Evolutionary conservation across 2,329 filamentous ascomycete genomes (phyloP), one percentile per base, ranked within the genome.

Genomic region (Trichoderma koningii): DNA sequence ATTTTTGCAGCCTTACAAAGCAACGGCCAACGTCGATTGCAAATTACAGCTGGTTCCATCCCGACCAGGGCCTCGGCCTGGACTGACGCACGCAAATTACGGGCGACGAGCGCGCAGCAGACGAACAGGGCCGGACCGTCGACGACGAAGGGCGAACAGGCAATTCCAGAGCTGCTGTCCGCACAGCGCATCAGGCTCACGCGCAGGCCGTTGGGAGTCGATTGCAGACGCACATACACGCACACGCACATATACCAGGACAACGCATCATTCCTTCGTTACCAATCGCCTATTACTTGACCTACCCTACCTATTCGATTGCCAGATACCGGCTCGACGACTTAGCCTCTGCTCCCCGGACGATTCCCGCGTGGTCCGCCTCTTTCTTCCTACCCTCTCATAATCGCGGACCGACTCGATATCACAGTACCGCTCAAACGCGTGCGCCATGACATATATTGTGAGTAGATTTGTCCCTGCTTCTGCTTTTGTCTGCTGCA

Each of bases 371-470:
- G 42, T 50, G 42, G 60, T 23, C 44, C 47, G 3, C 61, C 23
- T 44, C 61, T 44, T 61, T 38, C 12, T 30, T 42, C 42, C 14
- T 41, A n/a, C 23, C 56, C 59, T 63, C 21, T 30, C 14, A 23
- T 17, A 47, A 19, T 41, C n/a, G 61, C 28, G 42, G 44, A 28
- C 59, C 67, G 68, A 69, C 45, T 62, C 66, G 67, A 69, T 67
- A 69, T 59, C 64, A 67, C 66, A 66, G 41, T 47, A 66, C 48
- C 28, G 28, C 69, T 67, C 70, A 66, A 66, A 65, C 63, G 64
- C 65, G 76, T 75, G 75, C 75, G 74, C 73, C 73, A 77, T 77
- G 76, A 76, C 76, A 72, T 77, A 76, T 70, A 77, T 77, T 74
- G 76, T 77, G 73, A 77, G 76, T 77, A 57, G 55, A 47, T 42